Evolutionary conservation across 2,329 filamentous ascomycete species (phyloP), one percentile per base, ranked within the genome.

Genomic region (Didymella lethalis): DNA sequence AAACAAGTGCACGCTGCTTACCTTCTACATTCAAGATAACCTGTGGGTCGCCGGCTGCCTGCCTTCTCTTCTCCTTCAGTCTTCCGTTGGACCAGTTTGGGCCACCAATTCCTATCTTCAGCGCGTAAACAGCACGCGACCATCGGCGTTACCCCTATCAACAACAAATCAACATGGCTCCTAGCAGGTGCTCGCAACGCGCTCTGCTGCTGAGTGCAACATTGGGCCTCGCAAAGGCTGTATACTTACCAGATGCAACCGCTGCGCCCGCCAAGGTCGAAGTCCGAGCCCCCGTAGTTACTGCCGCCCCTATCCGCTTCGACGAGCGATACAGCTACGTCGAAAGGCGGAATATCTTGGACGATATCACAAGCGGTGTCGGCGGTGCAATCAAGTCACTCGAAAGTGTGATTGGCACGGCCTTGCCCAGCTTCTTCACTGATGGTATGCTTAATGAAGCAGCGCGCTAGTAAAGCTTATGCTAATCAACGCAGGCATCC

Each of bases 401-500:
- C 53, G 75, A 68, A 29, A 75, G 72, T 47, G 69, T 74, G 4
- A 53, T 78, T 14, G 75, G 75, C 16, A 68, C 68, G 0, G 73
- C 73, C 50, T 64, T 78, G 36, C 76, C 76, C 25, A 72, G 66
- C 61, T 77, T 73, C 56, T 74, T 78, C 53, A 74, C 74, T 20
- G 70, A 72, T 11, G 75, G 75, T 76, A 63, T 48, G 71, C 51
- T 50, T 31, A 20, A 7, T 16, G 14, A 43, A 4, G 28, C 28
- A 46, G 11, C 50, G 34, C 18, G 36, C 64, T 66, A 65, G 47
- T 49, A 31, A 70, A 59, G 64, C 62, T 66, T 65, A 59, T 64
- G 59, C 59, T 70, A 47, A 69, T 47, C 36, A 26, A 31, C 26
- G 43, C 48, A 76, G 75, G 87, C 23, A 81, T 92, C 1, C 86